A percentile compares a stretch with the other conserved stretches of the same genome.
Conservation (phyloP, 768 basidiomycete genomes). For the Tephrocybe sp. region DNA sequence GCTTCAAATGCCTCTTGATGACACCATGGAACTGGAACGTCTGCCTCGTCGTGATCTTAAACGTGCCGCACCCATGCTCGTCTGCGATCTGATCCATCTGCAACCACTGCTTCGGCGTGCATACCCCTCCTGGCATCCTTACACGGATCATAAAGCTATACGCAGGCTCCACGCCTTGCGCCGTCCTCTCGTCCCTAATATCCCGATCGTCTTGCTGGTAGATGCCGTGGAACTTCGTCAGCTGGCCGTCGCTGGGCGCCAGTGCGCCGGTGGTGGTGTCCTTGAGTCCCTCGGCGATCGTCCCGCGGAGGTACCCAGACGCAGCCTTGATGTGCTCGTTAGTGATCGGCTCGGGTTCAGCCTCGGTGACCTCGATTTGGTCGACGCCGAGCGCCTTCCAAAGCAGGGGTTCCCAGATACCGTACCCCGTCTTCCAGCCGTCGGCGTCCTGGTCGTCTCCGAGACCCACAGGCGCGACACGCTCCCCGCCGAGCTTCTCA, state of each 20-base stretch:
- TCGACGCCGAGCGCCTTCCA: constrained; percentile 98
- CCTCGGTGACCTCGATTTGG: constrained; percentile 81
- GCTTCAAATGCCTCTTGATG: constrained; percentile 95
- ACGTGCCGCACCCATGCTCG: constrained; percentile 88
- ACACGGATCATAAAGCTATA: constrained; percentile 99
- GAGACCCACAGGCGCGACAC: constrained; percentile 74
- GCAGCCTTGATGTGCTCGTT: constrained; percentile 99
- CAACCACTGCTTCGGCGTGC: constrained; percentile 89
- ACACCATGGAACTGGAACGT: constrained; percentile 99
- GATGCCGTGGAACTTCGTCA: constrained; percentile 98
- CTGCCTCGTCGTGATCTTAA: constrained; percentile 96
- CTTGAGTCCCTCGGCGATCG: constrained; percentile 87
- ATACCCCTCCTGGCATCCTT: constrained; percentile 95
- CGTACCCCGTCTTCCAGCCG: constrained; percentile 95
- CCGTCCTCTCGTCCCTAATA: constrained; percentile 93
- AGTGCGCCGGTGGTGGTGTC: constrained; percentile 90
- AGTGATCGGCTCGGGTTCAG: constrained; percentile 95
- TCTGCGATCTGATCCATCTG: constrained; percentile 96
- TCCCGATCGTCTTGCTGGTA: constrained; percentile 98
- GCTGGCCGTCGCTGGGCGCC: constrained; percentile 85
- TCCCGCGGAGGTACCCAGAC: constrained; percentile 89
- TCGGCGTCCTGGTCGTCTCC: constrained; percentile 98
- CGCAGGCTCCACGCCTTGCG: constrained; percentile 91
- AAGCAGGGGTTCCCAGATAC: constrained; percentile 86
- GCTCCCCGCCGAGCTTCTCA: constrained; percentile 76